Conservation (phyloP, 2,329 filamentous ascomycete species). For the Fusarium anguioides region DNA sequence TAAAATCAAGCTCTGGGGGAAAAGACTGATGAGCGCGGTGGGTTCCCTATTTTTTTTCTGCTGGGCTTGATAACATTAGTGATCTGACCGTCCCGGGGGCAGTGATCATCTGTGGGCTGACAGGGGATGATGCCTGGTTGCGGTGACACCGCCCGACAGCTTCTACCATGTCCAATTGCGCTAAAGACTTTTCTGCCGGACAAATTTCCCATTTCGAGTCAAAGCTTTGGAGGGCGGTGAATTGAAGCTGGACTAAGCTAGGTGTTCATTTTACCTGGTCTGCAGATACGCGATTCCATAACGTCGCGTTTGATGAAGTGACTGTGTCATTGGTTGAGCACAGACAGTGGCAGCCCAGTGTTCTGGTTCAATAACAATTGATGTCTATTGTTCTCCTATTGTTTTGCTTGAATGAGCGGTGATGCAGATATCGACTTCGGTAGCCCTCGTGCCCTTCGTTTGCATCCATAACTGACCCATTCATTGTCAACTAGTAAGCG, state of each 20-base stretch:
- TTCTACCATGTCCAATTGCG: conserved; percentile 2
- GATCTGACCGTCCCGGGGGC: conserved; percentile 36
- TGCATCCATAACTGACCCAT: background rate
- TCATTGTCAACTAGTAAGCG: background rate
- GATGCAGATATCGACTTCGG: no score
- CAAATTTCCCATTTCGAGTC: background rate
- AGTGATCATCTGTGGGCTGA: conserved; percentile 35
- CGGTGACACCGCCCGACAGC: conserved; percentile 30
- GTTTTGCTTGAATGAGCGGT: background rate
- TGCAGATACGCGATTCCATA: conserved; percentile 13
- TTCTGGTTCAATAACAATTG: background rate
- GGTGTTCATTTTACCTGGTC: background rate
- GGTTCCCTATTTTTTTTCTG: conserved; percentile 20
- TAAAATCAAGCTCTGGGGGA: conserved; percentile 19
- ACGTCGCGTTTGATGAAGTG: conserved; percentile 3
- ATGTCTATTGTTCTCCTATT: background rate
- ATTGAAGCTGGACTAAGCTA: background rate
- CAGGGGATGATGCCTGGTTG: conserved; percentile 22
- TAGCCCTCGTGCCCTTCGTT: no score
- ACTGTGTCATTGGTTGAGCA: conserved; percentile 10
- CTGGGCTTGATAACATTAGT: conserved; percentile 6
- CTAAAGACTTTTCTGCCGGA: conserved; percentile 7
- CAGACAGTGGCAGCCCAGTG: conserved; percentile 8
- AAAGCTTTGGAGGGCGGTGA: conserved; percentile 27
- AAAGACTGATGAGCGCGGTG: conserved; percentile 23